Conservation (phyloP, 345 rosid genomes). For the Acer negundo region DNA sequence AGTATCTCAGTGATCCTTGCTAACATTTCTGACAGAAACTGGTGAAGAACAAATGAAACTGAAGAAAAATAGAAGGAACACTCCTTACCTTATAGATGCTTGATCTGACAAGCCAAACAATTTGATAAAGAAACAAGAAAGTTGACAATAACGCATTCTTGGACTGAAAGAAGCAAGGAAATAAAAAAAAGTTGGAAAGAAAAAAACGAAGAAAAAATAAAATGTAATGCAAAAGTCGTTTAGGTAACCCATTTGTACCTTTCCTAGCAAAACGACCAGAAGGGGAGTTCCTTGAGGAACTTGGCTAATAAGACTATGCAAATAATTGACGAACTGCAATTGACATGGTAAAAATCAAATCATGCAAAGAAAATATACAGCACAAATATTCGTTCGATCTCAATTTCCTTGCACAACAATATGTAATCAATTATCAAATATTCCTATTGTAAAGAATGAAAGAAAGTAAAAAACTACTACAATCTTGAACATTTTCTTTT, state of each 20-base stretch:
- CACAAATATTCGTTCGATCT: no score
- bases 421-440: no score
- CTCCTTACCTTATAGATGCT: slow-evolving; percentile 84
- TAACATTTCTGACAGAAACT: no score
- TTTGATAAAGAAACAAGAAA: slow-evolving; percentile 96
- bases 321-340: slow-evolving; percentile 89
- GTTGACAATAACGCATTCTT: slow-evolving; percentile 84
- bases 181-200: slow-evolving; percentile 1
- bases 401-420: no score
- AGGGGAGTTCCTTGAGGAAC: slow-evolving; percentile 88
- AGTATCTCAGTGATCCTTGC: background rate
- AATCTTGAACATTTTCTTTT: background rate
- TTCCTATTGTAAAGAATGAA: no score
- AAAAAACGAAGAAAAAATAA: slow-evolving; percentile 12
- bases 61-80: background rate
- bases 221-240: background rate
- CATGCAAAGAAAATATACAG: no score
- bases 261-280: slow-evolving; percentile 82
- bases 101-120: slow-evolving; percentile 91
- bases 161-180: slow-evolving; percentile 55
- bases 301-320: slow-evolving; percentile 86
- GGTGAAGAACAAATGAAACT: slow-evolving; percentile 10
- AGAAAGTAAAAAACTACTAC: background rate
- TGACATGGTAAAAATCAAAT: slow-evolving; percentile 21
- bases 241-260: slow-evolving; percentile 45